phyloP scores from a whole-genome alignment of 192 early-diverging fungal genomes.

The Gamsiella multidivaricata region DNA sequence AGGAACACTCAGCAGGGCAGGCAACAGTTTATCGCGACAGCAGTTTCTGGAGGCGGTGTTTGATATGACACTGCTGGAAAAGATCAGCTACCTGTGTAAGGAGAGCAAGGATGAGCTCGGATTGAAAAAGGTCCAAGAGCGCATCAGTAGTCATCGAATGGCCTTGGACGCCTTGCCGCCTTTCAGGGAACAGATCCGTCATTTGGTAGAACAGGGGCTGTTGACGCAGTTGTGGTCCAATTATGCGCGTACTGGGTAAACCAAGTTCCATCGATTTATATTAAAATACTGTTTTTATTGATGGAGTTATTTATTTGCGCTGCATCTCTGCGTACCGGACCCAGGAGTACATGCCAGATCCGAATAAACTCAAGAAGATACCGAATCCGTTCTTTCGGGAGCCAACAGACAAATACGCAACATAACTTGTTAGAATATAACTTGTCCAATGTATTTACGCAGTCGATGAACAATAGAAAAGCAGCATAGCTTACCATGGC shows the following conservation, averaged over 20 bases:
- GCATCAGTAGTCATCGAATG: constrained; percentile 37
- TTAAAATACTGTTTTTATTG: no score
- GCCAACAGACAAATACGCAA: background rate
- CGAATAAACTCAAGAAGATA: constrained; percentile 66
- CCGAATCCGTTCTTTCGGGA: constrained; percentile 63
- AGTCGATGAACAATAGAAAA: constrained; percentile 11
- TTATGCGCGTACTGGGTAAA: no score
- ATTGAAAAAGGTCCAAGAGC: background rate
- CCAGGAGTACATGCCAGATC: constrained; percentile 69
- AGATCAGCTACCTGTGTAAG: constrained; percentile 32
- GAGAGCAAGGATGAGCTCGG: constrained; percentile 21
- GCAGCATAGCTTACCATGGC: constrained; percentile 56
- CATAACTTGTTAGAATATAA: background rate
- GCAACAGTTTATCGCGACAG: background rate
- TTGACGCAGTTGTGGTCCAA: constrained; percentile 35
- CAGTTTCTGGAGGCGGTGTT: constrained; percentile 35
- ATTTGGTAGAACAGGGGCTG: constrained; percentile 34
- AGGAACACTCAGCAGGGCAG: no score
- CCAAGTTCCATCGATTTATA: no score
- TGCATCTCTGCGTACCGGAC: constrained; percentile 67
- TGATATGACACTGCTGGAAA: constrained; percentile 32
- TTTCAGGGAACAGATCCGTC: constrained; percentile 31
- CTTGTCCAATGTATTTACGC: no score
- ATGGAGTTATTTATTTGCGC: constrained; percentile 11
- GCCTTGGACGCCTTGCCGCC: constrained; percentile 38